These are phyloP conservation scores for Amylocarpus encephaloides DNA, from an alignment of 2,329 filamentous ascomycete species.

Conservation along the genomic window DNA sequence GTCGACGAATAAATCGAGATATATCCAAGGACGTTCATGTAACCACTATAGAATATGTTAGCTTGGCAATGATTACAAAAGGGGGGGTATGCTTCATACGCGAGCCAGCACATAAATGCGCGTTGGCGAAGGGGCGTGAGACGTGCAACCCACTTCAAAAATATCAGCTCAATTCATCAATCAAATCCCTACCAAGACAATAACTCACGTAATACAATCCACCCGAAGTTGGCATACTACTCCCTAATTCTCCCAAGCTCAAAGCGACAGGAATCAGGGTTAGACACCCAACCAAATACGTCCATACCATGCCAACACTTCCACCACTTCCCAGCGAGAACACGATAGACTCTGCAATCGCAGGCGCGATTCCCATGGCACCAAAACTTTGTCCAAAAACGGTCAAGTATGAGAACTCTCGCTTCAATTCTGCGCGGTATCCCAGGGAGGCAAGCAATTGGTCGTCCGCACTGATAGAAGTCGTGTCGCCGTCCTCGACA, in stretches of 20 bases:
- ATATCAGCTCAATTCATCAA: conserved; percentile 3
- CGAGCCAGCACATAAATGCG: conserved; percentile 32
- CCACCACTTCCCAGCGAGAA: conserved; percentile 29
- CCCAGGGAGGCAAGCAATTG: conserved; percentile 26
- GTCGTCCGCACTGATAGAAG: conserved; percentile 21
- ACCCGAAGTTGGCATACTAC: conserved; percentile 30
- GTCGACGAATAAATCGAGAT: conserved; percentile 32
- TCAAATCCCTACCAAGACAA: not conserved
- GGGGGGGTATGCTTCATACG: conserved; percentile 18
- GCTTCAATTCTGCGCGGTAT: conserved; percentile 29
- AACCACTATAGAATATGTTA: conserved; percentile 20
- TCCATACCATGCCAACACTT: conserved; percentile 29
- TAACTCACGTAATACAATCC: conserved; percentile 29
- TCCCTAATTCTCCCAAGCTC: conserved; percentile 29
- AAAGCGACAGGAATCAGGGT: conserved; percentile 29
- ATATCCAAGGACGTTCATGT: conserved; percentile 32
- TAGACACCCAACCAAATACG: conserved; percentile 28
- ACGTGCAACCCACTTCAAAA: conserved; percentile 28
- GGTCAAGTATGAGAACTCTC: conserved; percentile 30
- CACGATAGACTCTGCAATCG: conserved; percentile 29
- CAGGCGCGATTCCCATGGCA: conserved; percentile 31
- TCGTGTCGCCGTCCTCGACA: conserved; percentile 11
- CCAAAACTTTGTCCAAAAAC: conserved; percentile 31
- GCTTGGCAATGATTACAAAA: not conserved
- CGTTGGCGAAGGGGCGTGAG: conserved; percentile 27